Conservation (phyloP, 345 rosid species). For the Adansonia digitata region DNA sequence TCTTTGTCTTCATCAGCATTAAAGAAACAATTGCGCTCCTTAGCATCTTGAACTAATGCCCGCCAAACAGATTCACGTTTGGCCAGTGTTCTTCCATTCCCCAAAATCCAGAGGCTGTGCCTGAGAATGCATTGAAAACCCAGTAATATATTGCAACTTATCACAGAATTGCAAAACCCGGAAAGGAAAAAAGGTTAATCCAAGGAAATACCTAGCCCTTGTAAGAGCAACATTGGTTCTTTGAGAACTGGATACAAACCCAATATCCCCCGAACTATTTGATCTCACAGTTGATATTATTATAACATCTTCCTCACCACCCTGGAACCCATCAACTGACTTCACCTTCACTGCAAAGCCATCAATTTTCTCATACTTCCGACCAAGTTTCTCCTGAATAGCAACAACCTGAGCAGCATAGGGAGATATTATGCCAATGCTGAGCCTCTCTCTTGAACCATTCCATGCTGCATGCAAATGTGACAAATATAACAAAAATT, state of each 20-base stretch:
- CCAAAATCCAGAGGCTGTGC: conserved; percentile 53
- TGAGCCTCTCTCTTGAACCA: conserved; percentile 21
- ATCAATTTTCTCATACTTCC: not conserved
- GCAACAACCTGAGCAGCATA: conserved; percentile 36
- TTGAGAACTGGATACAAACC: conserved; percentile 25
- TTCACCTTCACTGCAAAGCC: conserved; percentile 30
- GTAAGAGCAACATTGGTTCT: conserved; percentile 40
- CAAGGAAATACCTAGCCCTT: conserved; percentile 33
- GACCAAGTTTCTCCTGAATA: conserved; percentile 25
- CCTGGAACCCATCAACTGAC: conserved; percentile 40
- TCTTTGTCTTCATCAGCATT: conserved; percentile 34
- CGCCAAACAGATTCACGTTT: conserved; percentile 33
- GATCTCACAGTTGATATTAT: conserved; percentile 43
- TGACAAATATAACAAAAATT: not conserved
- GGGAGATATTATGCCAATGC: conserved; percentile 39
- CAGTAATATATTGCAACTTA: not conserved
- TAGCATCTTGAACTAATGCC: conserved; percentile 33
- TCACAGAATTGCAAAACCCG: not conserved
- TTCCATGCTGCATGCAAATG: conserved; percentile 23
- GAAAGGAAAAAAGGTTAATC: not conserved
- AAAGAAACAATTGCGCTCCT: conserved; percentile 37
- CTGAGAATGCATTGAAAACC: conserved; percentile 15
- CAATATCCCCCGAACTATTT: conserved; percentile 22
- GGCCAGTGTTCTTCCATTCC: conserved; percentile 34
- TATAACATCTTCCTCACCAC: conserved; percentile 36